Conservation (phyloP, 495 filamentous ascomycete species). For the Podospora conica region DNA sequence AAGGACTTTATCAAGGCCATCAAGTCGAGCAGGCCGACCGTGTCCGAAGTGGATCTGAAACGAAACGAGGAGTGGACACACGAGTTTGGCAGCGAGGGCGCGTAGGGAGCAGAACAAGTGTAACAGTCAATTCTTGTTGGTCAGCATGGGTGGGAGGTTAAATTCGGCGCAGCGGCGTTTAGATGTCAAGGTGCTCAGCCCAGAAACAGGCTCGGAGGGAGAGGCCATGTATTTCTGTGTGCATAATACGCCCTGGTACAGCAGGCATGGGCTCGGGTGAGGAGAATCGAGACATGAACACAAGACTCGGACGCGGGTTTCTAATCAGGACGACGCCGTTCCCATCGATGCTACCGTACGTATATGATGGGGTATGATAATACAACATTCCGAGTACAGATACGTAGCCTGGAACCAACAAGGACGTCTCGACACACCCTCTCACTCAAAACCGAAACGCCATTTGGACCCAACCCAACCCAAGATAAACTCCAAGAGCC, state of each 20-base stretch:
- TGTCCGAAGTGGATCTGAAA: constrained; percentile 74
- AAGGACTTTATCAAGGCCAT: constrained; percentile 96
- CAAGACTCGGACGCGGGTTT: neutral
- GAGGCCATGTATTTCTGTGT: neutral
- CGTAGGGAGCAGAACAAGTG: constrained; percentile 18
- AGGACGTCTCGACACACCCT: constrained; percentile 12
- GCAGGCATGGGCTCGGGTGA: neutral
- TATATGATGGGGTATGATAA: neutral
- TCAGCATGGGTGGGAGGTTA: neutral
- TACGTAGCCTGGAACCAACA: constrained; percentile 27
- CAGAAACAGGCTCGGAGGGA: neutral
- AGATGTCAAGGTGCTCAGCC: neutral
- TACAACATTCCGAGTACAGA: neutral
- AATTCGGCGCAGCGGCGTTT: constrained; percentile 28
- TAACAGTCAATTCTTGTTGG: too few relatives aligned
- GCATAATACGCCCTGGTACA: neutral
- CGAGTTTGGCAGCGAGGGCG: constrained; percentile 94
- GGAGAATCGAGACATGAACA: neutral
- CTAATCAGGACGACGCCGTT: neutral
- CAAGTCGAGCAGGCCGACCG: constrained; percentile 78
- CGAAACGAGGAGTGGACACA: constrained; percentile 89
- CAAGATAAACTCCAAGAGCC: constrained; percentile 1
- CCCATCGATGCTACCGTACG: neutral
- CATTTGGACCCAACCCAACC: constrained; percentile 20
- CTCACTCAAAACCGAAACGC: constrained; percentile 20